Conservation (phyloP, 129 eudicot species). For the Ambrosia trifida region DNA sequence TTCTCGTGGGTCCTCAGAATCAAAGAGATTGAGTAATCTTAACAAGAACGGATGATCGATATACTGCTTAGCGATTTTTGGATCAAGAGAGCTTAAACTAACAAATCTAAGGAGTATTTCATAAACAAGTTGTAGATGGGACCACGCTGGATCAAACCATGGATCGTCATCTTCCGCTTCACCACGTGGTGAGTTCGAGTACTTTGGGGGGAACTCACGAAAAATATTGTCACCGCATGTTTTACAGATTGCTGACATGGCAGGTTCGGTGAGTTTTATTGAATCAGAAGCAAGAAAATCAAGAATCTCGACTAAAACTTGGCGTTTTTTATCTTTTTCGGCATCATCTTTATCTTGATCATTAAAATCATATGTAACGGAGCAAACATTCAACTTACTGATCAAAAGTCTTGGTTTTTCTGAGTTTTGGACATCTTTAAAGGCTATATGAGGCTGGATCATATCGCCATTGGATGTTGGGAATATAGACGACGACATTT, state of each 20-base stretch:
- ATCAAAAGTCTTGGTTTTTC: constrained; percentile 52
- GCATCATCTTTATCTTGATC: constrained; percentile 46
- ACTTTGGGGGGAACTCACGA: constrained; percentile 63
- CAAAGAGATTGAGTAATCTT: constrained; percentile 55
- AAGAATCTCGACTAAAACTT: constrained; percentile 54
- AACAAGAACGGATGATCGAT: constrained; percentile 50
- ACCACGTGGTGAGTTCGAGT: constrained; percentile 36
- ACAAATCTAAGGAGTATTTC: constrained; percentile 61
- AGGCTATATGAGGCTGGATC: constrained; percentile 57
- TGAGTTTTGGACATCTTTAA: constrained; percentile 57
- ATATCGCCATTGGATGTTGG: constrained; percentile 57
- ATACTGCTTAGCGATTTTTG: constrained; percentile 54
- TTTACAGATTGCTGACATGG: constrained; percentile 54
- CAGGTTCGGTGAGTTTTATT: constrained; percentile 50
- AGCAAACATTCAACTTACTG: constrained; percentile 62
- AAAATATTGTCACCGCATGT: constrained; percentile 63
- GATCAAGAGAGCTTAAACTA: constrained; percentile 46
- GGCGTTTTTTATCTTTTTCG: constrained; percentile 63
- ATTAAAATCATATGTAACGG: constrained; percentile 44
- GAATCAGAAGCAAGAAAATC: constrained; percentile 53
- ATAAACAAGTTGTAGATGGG: constrained; percentile 67
- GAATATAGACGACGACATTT: constrained; percentile 68
- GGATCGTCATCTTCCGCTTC: constrained; percentile 59
- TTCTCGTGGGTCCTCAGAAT: constrained; percentile 75
- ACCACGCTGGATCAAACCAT: constrained; percentile 67